Evolutionary conservation across 139 green algal genomes (phyloP).

Genomic region (Tetraselmis chui): DNA sequence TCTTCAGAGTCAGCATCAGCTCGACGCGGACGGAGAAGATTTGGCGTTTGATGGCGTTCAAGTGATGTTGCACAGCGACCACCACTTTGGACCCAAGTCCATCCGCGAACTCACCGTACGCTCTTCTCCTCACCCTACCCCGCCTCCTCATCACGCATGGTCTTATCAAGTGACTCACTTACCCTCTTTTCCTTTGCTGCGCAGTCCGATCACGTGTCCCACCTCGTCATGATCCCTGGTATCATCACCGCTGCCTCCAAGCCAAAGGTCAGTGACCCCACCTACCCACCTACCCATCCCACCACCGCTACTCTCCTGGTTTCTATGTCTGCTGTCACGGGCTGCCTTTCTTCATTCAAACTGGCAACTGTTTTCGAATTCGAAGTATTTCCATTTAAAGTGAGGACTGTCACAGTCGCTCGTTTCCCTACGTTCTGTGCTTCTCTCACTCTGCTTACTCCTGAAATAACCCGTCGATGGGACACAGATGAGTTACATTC

Average conservation of each 20-base stretch:
- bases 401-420: too few species aligned
- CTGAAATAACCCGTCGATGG: too few species aligned
- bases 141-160: not conserved
- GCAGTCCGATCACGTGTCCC: slow-evolving; percentile 74
- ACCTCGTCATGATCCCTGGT: slow-evolving; percentile 89
- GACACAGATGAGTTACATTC: too few species aligned
- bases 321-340: not conserved
- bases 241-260: slow-evolving; percentile 90
- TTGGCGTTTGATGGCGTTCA: slow-evolving; percentile 28
- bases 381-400: too few species aligned
- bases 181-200: not conserved
- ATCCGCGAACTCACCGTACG: slow-evolving; percentile 52
- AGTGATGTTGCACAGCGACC: slow-evolving; percentile 53
- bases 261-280: slow-evolving; percentile 51
- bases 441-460: too few species aligned
- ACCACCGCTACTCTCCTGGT: not conserved
- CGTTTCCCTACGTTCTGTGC: too few species aligned
- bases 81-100: slow-evolving; percentile 38
- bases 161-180: too few species aligned
- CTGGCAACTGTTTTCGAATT: too few species aligned
- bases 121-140: not conserved
- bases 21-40: slow-evolving; percentile 34
- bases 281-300: not conserved
- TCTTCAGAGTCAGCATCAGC: slow-evolving; percentile 38
- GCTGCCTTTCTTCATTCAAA: too few species aligned